Percentiles rank a stretch among this genome's conserved stretches.
These are phyloP conservation scores for Calonectria pteridis DNA, from an alignment of 2,329 filamentous ascomycete genomes.

Conservation along the genomic window DNA sequence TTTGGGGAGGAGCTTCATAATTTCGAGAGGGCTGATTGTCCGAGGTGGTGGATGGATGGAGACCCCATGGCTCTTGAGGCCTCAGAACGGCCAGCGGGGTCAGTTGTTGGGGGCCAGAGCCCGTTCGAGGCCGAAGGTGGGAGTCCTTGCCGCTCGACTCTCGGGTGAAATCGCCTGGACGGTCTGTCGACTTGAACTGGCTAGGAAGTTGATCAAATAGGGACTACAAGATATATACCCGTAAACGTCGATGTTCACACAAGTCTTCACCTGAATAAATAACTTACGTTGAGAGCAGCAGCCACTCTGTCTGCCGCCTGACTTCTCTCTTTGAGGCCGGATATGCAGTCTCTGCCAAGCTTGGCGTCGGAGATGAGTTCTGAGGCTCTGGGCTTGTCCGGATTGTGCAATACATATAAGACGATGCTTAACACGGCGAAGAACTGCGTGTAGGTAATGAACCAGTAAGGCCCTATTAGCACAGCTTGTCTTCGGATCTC, in stretches of 20 bases:
- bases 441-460: not conserved
- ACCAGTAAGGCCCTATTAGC: not conserved
- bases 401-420: not conserved
- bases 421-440: not conserved
- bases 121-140: not conserved
- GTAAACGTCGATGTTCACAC: not conserved
- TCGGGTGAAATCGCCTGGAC: no score
- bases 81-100: not conserved
- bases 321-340: not conserved
- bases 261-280: not conserved
- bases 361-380: not conserved
- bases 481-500: not conserved
- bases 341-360: not conserved
- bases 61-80: not conserved
- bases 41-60: not conserved
- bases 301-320: not conserved
- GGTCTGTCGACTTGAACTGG: not conserved
- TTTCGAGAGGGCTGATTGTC: not conserved
- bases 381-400: not conserved
- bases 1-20: not conserved
- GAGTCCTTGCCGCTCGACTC: not conserved
- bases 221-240: not conserved
- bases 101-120: not conserved
- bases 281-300: not conserved
- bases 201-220: not conserved